Percentiles rank a stretch among this genome's conserved stretches.
Conservation (phyloP, 2,329 filamentous ascomycete genomes). For the Epichloe aotearoae region DNA sequence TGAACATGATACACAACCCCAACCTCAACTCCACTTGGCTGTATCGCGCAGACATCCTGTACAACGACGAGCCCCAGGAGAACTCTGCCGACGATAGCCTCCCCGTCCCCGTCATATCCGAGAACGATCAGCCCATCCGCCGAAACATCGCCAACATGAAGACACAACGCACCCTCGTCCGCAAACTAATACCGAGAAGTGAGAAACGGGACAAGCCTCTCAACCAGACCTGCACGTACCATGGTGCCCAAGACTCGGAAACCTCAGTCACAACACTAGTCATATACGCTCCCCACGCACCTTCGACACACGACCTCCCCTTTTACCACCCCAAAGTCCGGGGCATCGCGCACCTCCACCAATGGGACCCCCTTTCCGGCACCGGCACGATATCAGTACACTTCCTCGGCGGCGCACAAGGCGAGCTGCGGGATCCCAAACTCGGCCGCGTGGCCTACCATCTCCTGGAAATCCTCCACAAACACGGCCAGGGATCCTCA, state of each 20-base stretch:
- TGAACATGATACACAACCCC: conserved; percentile 64
- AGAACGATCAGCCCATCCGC: conserved; percentile 2
- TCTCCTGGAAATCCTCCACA: conserved; percentile 55
- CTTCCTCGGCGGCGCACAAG: conserved; percentile 37
- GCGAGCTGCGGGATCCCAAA: conserved; percentile 25
- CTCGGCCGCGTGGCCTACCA: conserved; percentile 55
- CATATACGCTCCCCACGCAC: conserved; percentile 63
- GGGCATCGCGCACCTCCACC: conserved; percentile 64
- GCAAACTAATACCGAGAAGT: conserved; percentile 73
- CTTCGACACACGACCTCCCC: conserved; percentile 50
- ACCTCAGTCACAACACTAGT: conserved; percentile 30
- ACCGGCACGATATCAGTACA: conserved; percentile 45
- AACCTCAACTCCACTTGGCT: conserved; percentile 69
- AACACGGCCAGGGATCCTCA: conserved; percentile 54
- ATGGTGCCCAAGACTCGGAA: conserved; percentile 22
- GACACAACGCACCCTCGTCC: conserved; percentile 53
- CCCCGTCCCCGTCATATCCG: not conserved
- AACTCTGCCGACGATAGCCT: not conserved
- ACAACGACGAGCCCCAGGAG: conserved; percentile 13
- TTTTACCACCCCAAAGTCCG: conserved; percentile 78
- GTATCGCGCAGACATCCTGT: conserved; percentile 63
- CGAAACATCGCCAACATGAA: conserved; percentile 14
- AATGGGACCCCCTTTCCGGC: conserved; percentile 33
- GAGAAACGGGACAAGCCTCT: conserved; percentile 59
- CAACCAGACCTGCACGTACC: conserved; percentile 73